phyloP scores from a whole-genome alignment of 768 basidiomycete species.

The Leccinum disarticulatum region DNA sequence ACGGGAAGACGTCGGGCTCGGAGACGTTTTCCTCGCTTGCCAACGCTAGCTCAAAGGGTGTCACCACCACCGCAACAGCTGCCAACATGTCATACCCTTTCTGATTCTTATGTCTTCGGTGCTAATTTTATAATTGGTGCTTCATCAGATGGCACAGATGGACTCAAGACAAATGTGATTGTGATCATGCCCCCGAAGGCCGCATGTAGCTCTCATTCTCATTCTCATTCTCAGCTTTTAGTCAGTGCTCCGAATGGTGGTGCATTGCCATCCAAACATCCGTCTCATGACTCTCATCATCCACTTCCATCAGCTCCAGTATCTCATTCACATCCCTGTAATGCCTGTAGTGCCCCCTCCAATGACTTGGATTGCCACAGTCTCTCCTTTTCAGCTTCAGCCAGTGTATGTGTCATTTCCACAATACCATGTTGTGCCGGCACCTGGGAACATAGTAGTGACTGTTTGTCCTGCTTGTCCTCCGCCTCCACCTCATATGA shows the following conservation, averaged over 20 bases:
- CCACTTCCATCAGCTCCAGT: conserved; percentile 12
- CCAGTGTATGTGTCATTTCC: conserved; percentile 23
- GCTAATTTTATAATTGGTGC: background rate
- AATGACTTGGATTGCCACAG: conserved; percentile 6
- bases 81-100: conserved; percentile 15
- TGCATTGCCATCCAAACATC: conserved; percentile 5
- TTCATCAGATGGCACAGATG: background rate
- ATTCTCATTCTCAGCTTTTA: background rate
- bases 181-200: conserved; percentile 5
- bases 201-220: conserved; percentile 2
- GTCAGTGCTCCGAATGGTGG: background rate
- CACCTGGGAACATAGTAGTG: background rate
- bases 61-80: background rate
- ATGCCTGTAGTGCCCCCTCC: conserved; percentile 13
- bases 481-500: too few relatives aligned
- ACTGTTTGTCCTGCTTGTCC: too few relatives aligned
- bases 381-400: conserved; percentile 17
- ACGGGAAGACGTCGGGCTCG: background rate
- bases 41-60: background rate
- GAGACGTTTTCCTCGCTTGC: conserved; percentile 1
- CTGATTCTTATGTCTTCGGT: conserved; percentile 19
- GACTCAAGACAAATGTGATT: conserved; percentile 10
- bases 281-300: background rate
- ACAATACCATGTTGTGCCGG: conserved; percentile 18
- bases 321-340: conserved; percentile 3